Evolutionary conservation across 164 flowering plant genomes (phyloP).

Genomic region (Liquidambar formosana): DNA sequence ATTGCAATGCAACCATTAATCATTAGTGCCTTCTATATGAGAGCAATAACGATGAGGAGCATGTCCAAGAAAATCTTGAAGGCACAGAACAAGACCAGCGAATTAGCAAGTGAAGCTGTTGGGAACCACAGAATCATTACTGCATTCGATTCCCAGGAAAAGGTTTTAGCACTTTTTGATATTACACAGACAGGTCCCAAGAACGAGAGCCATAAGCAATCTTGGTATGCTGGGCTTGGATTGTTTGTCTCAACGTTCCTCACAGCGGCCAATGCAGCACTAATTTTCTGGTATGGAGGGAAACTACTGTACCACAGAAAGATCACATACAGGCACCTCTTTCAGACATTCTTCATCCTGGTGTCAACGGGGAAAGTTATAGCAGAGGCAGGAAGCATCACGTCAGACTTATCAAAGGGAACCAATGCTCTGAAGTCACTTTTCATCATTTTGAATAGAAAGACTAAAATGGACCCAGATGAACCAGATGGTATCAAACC

Average conservation of each 20-base stretch:
- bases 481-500: not conserved
- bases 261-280: conserved; percentile 14
- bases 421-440: conserved; percentile 26
- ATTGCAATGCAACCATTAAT: conserved; percentile 27
- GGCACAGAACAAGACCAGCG: conserved; percentile 29
- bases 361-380: conserved; percentile 25
- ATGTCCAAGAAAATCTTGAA: conserved; percentile 31
- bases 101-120: conserved; percentile 36
- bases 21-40: conserved; percentile 22
- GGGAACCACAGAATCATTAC: conserved; percentile 29
- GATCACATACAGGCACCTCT: conserved; percentile 22
- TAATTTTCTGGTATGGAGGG: conserved; percentile 34
- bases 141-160: conserved; percentile 28
- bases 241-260: conserved; percentile 29
- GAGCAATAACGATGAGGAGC: conserved; percentile 22
- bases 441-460: conserved; percentile 23
- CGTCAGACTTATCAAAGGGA: conserved; percentile 32
- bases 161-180: conserved; percentile 22
- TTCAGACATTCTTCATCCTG: conserved; percentile 31
- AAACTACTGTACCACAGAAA: conserved; percentile 18
- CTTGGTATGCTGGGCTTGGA: conserved; percentile 30
- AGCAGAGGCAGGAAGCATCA: conserved; percentile 34
- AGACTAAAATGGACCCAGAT: conserved; percentile 21
- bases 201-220: conserved; percentile 26
- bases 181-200: conserved; percentile 16